Conservation (phyloP, 192 early-diverging fungal genomes). For the Backusella psychrophila region DNA sequence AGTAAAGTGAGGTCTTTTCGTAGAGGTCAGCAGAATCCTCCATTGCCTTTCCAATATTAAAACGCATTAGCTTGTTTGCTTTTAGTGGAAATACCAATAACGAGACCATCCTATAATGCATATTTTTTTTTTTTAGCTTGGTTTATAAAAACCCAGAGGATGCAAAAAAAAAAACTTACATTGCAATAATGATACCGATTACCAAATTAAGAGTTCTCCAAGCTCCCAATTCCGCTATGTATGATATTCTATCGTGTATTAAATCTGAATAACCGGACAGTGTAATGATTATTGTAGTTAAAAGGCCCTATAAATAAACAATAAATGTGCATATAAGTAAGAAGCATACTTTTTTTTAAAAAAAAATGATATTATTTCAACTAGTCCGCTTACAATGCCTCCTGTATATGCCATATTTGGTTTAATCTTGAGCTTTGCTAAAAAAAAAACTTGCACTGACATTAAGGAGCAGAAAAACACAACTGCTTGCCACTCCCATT, state of each 20-base stretch:
- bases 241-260: slow-evolving; percentile 2
- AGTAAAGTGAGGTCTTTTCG: slow-evolving; percentile 12
- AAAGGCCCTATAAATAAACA: slow-evolving; percentile 6
- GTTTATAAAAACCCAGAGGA: background rate
- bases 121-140: background rate
- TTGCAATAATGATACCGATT: slow-evolving; percentile 12
- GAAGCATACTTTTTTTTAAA: background rate
- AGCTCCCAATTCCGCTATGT: background rate
- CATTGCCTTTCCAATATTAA: slow-evolving; percentile 14
- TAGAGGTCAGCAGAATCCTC: slow-evolving; percentile 14
- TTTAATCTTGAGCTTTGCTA: slow-evolving; percentile 14
- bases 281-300: slow-evolving; percentile 10
- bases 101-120: slow-evolving; percentile 5
- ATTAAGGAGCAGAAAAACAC: slow-evolving; percentile 2
- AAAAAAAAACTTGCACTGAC: slow-evolving; percentile 19
- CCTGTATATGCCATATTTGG: slow-evolving; percentile 21
- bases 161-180: slow-evolving; percentile 7
- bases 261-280: slow-evolving; percentile 10
- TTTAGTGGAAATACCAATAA: slow-evolving; percentile 17
- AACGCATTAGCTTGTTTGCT: slow-evolving; percentile 7
- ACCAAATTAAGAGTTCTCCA: slow-evolving; percentile 20
- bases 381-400: slow-evolving; percentile 8
- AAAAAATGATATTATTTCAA: background rate
- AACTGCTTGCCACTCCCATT: slow-evolving; percentile 17
- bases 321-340: background rate